Conservation (phyloP, 371 early-diverging fungal genomes). For the Rhizopus sp. region DNA sequence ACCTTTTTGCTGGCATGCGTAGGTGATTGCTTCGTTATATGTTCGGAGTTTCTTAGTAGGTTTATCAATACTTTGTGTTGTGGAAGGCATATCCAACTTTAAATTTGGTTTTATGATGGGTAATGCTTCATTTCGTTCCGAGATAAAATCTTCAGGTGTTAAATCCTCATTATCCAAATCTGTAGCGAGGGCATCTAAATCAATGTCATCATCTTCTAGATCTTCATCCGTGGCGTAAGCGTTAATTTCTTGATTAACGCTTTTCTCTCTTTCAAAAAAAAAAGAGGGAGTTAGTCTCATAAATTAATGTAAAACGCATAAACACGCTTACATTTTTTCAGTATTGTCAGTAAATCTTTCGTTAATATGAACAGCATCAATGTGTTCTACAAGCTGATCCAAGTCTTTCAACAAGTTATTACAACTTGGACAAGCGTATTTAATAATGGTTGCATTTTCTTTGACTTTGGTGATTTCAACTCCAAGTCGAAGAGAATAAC, state of each 20-base stretch:
- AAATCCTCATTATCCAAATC: constrained; percentile 11
- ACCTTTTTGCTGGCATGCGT: constrained; percentile 10
- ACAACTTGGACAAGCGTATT: constrained; percentile 12
- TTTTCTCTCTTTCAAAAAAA: constrained; percentile 9
- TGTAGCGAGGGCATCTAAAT: constrained; percentile 7
- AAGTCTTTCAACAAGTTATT: constrained; percentile 10
- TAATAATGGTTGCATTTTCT: constrained; percentile 8
- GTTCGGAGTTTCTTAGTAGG: constrained; percentile 10
- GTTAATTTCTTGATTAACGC: constrained; percentile 8
- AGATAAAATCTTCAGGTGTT: constrained; percentile 7
- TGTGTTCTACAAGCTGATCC: constrained; percentile 7
- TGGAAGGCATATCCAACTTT: constrained; percentile 11
- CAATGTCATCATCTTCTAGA: constrained; percentile 12
- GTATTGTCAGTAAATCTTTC: constrained; percentile 4
- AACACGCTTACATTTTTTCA: constrained; percentile 10
- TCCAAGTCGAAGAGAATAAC: not conserved
- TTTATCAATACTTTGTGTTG: constrained; percentile 12
- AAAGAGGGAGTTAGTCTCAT: constrained; percentile 4
- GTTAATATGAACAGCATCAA: constrained; percentile 8
- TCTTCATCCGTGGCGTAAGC: constrained; percentile 13
- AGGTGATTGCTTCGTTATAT: constrained; percentile 6
- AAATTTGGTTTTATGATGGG: constrained; percentile 10
- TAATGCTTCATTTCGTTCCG: constrained; percentile 5
- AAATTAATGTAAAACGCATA: constrained; percentile 9
- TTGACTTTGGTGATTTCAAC: constrained; percentile 6